phyloP scores from a whole-genome alignment of 2,329 filamentous ascomycete genomes.

The Pseudogymnoascus sp. region DNA sequence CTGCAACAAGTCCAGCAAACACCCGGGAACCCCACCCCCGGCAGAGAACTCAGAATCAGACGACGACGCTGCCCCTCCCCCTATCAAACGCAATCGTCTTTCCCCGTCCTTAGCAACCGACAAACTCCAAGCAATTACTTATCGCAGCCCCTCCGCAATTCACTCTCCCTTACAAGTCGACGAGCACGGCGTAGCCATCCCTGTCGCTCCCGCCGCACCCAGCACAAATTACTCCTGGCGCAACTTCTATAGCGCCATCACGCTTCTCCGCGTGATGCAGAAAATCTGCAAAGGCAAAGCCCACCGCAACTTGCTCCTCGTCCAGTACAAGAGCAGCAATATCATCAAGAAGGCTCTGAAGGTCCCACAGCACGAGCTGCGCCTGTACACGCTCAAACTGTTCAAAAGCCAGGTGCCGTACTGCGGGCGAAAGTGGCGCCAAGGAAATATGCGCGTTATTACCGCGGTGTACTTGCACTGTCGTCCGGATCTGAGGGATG shows the following conservation, averaged over 20 bases:
- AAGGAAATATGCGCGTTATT: constrained; percentile 97
- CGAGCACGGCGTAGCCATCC: constrained; percentile 75
- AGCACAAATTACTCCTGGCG: constrained; percentile 88
- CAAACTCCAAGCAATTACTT: constrained; percentile 25
- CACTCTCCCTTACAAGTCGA: constrained; percentile 41
- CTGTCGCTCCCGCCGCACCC: constrained; percentile 60
- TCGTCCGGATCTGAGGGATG: constrained; percentile 82
- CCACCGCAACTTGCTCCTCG: constrained; percentile 85
- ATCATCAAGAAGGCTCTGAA: constrained; percentile 88
- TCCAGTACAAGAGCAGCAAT: constrained; percentile 89
- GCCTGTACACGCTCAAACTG: constrained; percentile 91
- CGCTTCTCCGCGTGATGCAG: constrained; percentile 91
- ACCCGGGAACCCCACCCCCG: constrained; percentile 23
- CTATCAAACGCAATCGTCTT: constrained; percentile 55
- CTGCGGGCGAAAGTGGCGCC: constrained; percentile 95
- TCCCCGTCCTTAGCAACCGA: constrained; percentile 19
- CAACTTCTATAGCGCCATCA: constrained; percentile 92
- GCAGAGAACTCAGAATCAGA: constrained; percentile 31
- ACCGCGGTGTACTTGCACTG: constrained; percentile 94
- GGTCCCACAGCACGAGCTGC: constrained; percentile 76
- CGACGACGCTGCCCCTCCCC: constrained; percentile 76
- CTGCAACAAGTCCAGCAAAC: constrained; percentile 62
- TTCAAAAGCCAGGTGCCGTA: constrained; percentile 99
- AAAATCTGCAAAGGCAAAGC: constrained; percentile 96
- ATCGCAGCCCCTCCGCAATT: constrained; percentile 13